Base-by-base conservation (phyloP, 768 basidiomycete genomes). In the Plicaturopsis crispa region DNA sequence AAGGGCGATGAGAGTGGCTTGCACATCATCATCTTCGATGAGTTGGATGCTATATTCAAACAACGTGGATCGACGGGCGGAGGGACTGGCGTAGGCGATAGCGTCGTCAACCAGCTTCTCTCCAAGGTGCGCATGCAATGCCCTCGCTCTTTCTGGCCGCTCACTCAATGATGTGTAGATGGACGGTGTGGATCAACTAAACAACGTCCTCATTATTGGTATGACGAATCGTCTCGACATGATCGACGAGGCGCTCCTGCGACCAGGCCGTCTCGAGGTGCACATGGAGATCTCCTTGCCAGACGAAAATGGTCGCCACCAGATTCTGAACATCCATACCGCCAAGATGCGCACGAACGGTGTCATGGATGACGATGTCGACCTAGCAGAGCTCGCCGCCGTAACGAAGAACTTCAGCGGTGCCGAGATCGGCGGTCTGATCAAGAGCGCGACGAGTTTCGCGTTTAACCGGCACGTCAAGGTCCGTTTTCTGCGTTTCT, bases 251-350 rank as follows among this genome's bases (percentile, higher is more conserved):
- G 96, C 94, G 6, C 74, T 98, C 2, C 73, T 97, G 4, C 92
- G 96, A 51, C 93, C 96, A 1, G 96, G 96, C 31, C 93, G 96
- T 69, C 82, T 99, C 33, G 96, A 99, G 59, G 93, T 98, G 11
- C 96, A 98, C 62, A 96, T 99, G 84, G 96, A 99, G 63, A 98
- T 99, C 44, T 97, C 93, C 3, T 71, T 99, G 1, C 96, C 96
- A 0, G 94, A 98, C 53, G 93, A 91, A 53, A 63, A 82, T 2
- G 96, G 96, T 20, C 86, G 96, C 2, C 67, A 72, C 41, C 96
- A 99, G 62, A 99, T 98, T 50, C 72, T 99, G 43, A 86, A 69
- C 48, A 99, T 99, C 52, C 96, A 99, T 59, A 99, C 96, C 0
- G 54, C 73, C 37, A 93, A 91, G 64, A 99, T 99, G 96, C 78